A percentile compares a stretch with the other conserved stretches of the same genome.
phyloP scores from a whole-genome alignment of 148 eudicot species.

The Dysphania ambrosioides region DNA sequence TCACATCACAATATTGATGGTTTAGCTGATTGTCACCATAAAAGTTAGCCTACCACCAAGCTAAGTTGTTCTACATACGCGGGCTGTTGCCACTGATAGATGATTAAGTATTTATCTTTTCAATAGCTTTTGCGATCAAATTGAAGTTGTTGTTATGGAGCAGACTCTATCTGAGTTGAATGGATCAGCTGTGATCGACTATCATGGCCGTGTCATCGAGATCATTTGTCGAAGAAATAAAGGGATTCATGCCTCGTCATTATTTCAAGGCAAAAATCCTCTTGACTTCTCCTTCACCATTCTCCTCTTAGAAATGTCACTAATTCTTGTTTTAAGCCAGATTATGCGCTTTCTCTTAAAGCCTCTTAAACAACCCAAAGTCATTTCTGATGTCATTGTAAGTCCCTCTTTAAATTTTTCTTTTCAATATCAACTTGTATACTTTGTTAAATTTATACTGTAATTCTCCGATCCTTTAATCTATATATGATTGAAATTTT shows the following conservation, averaged over 20 bases:
- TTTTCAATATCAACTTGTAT: too few relatives aligned
- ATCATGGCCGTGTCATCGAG: conserved; percentile 11
- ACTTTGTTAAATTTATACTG: too few relatives aligned
- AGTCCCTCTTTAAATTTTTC: conserved; percentile 13
- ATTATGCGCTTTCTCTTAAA: conserved; percentile 48
- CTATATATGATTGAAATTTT: too few relatives aligned
- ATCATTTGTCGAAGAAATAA: conserved; percentile 33
- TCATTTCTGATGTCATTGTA: conserved; percentile 68
- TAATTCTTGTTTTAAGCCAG: conserved; percentile 44
- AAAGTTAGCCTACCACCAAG: too few relatives aligned
- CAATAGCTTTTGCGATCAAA: neutral
- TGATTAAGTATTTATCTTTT: too few relatives aligned
- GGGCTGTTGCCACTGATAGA: neutral
- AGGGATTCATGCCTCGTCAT: conserved; percentile 34
- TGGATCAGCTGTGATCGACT: conserved; percentile 17
- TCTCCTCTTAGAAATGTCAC: conserved; percentile 45
- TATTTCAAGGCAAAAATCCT: conserved; percentile 40
- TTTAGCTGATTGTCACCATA: too few relatives aligned
- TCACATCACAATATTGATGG: too few relatives aligned
- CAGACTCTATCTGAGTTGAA: conserved; percentile 13
- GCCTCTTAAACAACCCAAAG: conserved; percentile 68
- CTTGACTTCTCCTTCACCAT: conserved; percentile 52
- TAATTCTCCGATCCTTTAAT: too few relatives aligned
- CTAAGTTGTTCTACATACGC: neutral
- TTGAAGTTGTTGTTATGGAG: conserved; percentile 13